Percentiles rank a stretch among this genome's conserved stretches.
Evolutionary conservation across 2,329 filamentous ascomycete species (phyloP).

Genomic region (Microdochium trichocladiopsis): DNA sequence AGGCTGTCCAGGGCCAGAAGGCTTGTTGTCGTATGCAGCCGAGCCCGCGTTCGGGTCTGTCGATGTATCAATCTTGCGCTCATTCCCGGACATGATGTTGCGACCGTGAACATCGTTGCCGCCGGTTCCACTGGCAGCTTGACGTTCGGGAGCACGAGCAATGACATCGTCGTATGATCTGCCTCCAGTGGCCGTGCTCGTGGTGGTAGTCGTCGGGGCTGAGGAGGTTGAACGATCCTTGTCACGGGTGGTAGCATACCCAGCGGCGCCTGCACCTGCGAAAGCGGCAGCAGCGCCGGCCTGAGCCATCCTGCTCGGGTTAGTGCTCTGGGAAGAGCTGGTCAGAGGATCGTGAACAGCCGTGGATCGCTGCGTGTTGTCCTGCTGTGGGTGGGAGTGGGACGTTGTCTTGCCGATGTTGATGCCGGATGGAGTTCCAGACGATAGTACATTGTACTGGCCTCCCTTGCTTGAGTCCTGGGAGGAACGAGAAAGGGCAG

Average conservation of each 20-base stretch:
- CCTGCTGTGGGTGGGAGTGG: not conserved
- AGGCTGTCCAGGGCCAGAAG: not conserved
- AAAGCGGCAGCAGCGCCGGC: not conserved
- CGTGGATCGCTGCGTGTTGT: not conserved
- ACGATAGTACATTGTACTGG: conserved; percentile 11
- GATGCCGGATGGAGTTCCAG: conserved; percentile 15
- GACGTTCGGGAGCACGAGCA: not conserved
- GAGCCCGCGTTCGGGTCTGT: not conserved
- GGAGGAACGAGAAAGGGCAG: not conserved
- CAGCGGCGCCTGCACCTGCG: not conserved
- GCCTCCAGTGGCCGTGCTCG: not conserved
- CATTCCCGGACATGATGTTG: not conserved
- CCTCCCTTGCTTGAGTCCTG: conserved; percentile 2
- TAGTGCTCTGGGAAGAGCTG: not conserved
- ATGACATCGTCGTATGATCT: not conserved
- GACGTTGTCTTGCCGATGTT: not conserved
- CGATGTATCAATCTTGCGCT: not conserved
- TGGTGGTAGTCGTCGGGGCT: not conserved
- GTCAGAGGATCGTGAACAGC: not conserved
- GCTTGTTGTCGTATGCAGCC: not conserved
- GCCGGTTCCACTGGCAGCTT: not conserved
- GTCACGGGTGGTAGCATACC: not conserved
- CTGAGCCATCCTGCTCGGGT: not conserved
- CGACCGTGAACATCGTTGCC: not conserved
- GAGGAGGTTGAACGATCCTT: not conserved